Evolutionary conservation across 2,329 filamentous ascomycete species (phyloP).

Genomic region (Cladosporium velox): DNA sequence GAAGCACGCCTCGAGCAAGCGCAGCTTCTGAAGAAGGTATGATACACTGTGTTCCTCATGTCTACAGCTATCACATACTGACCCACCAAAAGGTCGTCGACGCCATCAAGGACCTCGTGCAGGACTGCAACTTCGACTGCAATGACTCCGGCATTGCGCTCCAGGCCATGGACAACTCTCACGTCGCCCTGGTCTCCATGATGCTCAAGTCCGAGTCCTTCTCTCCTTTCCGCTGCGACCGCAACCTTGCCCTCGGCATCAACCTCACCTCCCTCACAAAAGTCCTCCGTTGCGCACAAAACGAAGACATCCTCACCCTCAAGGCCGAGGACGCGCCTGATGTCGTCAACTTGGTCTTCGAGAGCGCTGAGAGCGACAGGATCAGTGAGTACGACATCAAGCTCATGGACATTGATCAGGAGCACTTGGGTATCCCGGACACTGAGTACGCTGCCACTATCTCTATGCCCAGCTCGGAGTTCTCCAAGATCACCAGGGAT

Average conservation of each 20-base stretch:
- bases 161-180: constrained; percentile 99
- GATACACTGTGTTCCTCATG: constrained; percentile 19
- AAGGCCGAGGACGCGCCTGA: constrained; percentile 98
- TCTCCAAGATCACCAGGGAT: constrained; percentile 93
- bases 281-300: constrained; percentile 90
- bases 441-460: constrained; percentile 97
- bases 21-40: constrained; percentile 88
- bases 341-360: constrained; percentile 92
- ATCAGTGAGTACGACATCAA: constrained; percentile 99
- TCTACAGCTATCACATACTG: constrained; percentile 21
- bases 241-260: constrained; percentile 93
- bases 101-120: constrained; percentile 97
- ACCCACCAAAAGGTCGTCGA: constrained; percentile 76
- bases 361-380: constrained; percentile 83
- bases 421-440: constrained; percentile 96
- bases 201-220: constrained; percentile 95
- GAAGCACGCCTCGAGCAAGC: constrained; percentile 98
- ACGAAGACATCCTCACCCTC: constrained; percentile 90
- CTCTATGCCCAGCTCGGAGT: constrained; percentile 83
- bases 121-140: constrained; percentile 99
- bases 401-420: constrained; percentile 99
- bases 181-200: constrained; percentile 98
- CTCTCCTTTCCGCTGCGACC: constrained; percentile 94
- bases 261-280: constrained; percentile 97
- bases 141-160: constrained; percentile 98